Percentiles rank a stretch among this genome's conserved stretches.
Evolutionary conservation across 768 basidiomycete genomes (phyloP).

Genomic region (Leccinum sublutescens): DNA sequence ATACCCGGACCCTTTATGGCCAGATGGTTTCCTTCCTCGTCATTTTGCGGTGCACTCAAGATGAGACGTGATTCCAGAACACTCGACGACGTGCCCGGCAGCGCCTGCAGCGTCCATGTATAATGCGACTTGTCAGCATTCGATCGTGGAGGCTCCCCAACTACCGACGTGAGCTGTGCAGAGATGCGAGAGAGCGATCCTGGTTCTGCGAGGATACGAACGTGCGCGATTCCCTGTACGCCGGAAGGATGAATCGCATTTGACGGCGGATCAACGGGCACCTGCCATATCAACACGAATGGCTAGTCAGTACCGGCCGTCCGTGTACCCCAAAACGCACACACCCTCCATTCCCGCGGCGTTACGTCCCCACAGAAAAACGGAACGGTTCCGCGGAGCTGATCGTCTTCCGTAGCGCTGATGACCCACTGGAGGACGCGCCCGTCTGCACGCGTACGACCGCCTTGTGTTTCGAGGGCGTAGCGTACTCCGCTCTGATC

Average conservation of each 20-base stretch:
- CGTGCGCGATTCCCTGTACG: slow-evolving; percentile 47
- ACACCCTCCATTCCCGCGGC: slow-evolving; percentile 54
- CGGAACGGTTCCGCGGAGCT: slow-evolving; percentile 42
- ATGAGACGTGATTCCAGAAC: slow-evolving; percentile 32
- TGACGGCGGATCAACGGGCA: slow-evolving; percentile 45
- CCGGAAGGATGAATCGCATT: slow-evolving; percentile 51
- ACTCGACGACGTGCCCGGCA: slow-evolving; percentile 10
- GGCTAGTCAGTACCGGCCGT: neutral
- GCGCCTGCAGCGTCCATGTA: slow-evolving; percentile 45
- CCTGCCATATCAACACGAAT: slow-evolving; percentile 32
- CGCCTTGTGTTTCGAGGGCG: slow-evolving; percentile 45
- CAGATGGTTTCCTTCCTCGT: slow-evolving; percentile 36
- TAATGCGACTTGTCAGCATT: slow-evolving; percentile 23
- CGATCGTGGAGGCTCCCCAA: slow-evolving; percentile 40
- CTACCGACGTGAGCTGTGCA: slow-evolving; percentile 45
- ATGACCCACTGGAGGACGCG: slow-evolving; percentile 58
- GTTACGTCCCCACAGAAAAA: slow-evolving; percentile 79
- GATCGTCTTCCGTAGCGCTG: slow-evolving; percentile 34
- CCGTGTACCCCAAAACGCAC: neutral
- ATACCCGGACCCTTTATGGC: slow-evolving; percentile 36
- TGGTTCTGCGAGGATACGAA: slow-evolving; percentile 42
- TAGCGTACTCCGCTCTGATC: slow-evolving; percentile 45
- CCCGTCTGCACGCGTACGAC: slow-evolving; percentile 57
- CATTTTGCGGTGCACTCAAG: slow-evolving; percentile 35
- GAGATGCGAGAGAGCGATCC: slow-evolving; percentile 31